Evolutionary conservation across 1,139 yeast genomes (phyloP).

Genomic region (Saccharomyces hybrid): DNA sequence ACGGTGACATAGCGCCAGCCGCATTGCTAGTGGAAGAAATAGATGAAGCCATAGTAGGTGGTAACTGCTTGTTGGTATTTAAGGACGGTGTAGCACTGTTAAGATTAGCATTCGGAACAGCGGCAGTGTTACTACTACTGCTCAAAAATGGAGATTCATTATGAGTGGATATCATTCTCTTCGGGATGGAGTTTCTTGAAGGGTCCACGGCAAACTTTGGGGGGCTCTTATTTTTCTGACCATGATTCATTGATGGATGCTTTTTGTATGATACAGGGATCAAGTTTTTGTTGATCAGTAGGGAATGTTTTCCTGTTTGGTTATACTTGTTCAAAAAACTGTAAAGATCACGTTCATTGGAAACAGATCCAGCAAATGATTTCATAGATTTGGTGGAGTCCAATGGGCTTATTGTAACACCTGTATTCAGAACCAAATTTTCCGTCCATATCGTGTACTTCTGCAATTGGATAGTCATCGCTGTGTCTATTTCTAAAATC

Average conservation of each 20-base stretch:
- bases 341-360: slow-evolving; percentile 76
- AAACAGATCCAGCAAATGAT: slow-evolving; percentile 64
- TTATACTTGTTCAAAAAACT: slow-evolving; percentile 51
- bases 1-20: slow-evolving; percentile 1
- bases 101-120: neutral
- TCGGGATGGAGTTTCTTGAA: slow-evolving; percentile 29
- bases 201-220: slow-evolving; percentile 26
- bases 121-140: neutral
- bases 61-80: neutral
- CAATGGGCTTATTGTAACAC: slow-evolving; percentile 74
- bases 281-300: slow-evolving; percentile 33
- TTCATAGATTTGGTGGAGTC: slow-evolving; percentile 57
- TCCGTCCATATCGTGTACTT: slow-evolving; percentile 86
- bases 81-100: slow-evolving; percentile 4
- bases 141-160: slow-evolving; percentile 26
- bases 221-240: slow-evolving; percentile 11
- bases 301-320: slow-evolving; percentile 34
- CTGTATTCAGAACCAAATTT: slow-evolving; percentile 73
- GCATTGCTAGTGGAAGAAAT: neutral
- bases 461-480: slow-evolving; percentile 78
- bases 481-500: slow-evolving; percentile 80
- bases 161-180: slow-evolving; percentile 28
- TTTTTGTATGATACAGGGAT: slow-evolving; percentile 68
- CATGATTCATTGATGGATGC: slow-evolving; percentile 56
- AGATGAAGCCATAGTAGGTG: neutral